Base-by-base conservation (phyloP, 495 filamentous ascomycete genomes). In the Rhizodiscina lignyota region DNA sequence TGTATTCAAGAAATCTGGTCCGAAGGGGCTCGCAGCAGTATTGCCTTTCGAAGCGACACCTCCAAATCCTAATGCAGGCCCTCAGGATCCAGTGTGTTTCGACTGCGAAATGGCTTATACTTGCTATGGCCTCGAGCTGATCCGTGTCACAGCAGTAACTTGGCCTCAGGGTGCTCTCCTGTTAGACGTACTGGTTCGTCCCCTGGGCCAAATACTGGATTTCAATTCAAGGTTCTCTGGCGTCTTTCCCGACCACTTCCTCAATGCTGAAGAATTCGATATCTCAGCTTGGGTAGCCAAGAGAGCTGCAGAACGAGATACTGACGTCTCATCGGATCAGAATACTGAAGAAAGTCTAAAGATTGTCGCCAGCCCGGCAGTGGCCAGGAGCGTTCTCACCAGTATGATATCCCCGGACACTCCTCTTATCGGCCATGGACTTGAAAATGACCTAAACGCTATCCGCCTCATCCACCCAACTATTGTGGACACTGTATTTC, bases 71-170 rank as follows among this genome's bases (percentile, higher is more conserved):
- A 46, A 59, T 3, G 32, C 54, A 46, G 34, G 50, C 34, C 21
- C 41, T 44, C 11, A 48, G 49, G 34, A 53, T 39, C 29, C 72
- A 73, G 70, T 96, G 11, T 76, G 72, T 45, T 77, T 99, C 44
- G 89, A 99, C 53, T 94, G 91, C 50, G 89, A 99, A 49, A 99
- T 99, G 89, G 80, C 81, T 5, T 99, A 89, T 51, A 96, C 89
- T 0, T 77, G 77, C 1, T 43, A 74, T 23, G 89, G 89, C 0
- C 51, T 94, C 37, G 89, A 99, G 49, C 62, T 99, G 11, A 73
- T 96, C 30, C 79, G 89, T 13, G 50, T 99, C 16, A 94, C 89
- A 0, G 83, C 78, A 5, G 72, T 80, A 21, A 73, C 78, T 39
- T 99, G 87, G 82, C 89, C 87, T 1, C 58, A 64, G 21, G 80